These are phyloP conservation scores for Pleurozium schreberi DNA, from an alignment of 225 moss, liverwort and hornwort genomes.

Conservation along the genomic window DNA sequence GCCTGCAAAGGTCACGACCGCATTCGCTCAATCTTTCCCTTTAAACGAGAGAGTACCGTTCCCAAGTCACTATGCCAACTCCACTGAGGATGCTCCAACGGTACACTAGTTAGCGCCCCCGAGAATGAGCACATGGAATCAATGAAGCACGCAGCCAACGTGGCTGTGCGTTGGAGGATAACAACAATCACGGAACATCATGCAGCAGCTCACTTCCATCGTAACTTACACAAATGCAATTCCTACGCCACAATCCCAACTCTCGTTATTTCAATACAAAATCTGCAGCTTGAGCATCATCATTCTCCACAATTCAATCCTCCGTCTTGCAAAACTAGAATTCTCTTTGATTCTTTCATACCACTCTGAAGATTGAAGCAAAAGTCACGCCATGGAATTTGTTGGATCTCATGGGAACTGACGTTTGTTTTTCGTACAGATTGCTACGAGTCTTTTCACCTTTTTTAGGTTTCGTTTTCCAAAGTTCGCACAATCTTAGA, in stretches of 20 bases:
- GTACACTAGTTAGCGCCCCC: neutral
- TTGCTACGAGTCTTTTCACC: neutral
- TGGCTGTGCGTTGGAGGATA: slow-evolving; percentile 17
- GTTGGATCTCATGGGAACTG: neutral
- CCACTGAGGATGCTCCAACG: neutral
- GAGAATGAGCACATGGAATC: neutral
- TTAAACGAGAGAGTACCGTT: neutral
- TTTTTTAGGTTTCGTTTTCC: neutral
- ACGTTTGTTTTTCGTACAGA: neutral
- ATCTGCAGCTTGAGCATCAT: neutral
- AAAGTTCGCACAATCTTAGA: neutral
- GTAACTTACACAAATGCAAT: neutral
- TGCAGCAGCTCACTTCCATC: neutral
- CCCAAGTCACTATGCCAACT: neutral
- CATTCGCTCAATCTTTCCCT: too few species aligned
- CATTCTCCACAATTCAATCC: neutral
- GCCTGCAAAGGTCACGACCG: too few species aligned
- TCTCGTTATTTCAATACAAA: neutral
- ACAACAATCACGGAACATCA: neutral
- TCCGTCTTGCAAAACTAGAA: neutral
- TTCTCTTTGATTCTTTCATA: neutral
- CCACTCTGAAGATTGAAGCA: neutral
- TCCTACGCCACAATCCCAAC: neutral
- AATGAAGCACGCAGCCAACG: neutral
- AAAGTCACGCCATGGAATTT: neutral